Base-by-base conservation (phyloP, 2,329 filamentous ascomycete species). In the Tolypocladium amazonense region DNA sequence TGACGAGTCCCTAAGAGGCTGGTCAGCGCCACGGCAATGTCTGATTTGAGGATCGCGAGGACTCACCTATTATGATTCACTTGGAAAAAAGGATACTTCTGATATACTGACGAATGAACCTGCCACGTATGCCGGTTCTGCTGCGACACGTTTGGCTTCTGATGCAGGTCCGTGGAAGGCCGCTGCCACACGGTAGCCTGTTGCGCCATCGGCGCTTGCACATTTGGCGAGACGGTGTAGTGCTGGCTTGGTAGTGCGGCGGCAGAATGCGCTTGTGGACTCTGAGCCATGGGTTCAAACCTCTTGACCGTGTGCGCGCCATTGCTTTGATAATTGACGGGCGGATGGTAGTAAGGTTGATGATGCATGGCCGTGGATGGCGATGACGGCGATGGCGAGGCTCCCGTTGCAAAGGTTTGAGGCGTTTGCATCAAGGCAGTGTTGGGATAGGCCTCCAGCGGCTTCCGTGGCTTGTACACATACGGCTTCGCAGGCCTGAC, bases 81-180 rank as follows among this genome's bases (percentile, higher is more conserved):
- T 63, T 85, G 81, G 68, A 86, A 82, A 67, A 84, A 87, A 3
- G 76, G 71, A 65, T 83, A 84, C 62, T 80, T 83, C 60, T 81
- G 77, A 59, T 78, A 78, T 12, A 81, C 74, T n/a, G 72, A 74
- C 1, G 71, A 68, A 50, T 74, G 68, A 25, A 73, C 67, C 64
- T 76, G 63, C 68, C 69, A 74, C n/a, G 66, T 60, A 7, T 67
- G 67, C 39, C 70, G 72, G 60, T 67, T 56, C 62, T 71, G 67
- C 57, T 68, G 63, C 15, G 52, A 5, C 18, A 30, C 4, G 15
- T n/a, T n/a, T 30, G 58, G 38, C 38, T 59, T 58, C 20, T 55
- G n/a, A 47, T 54, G 18, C 37, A 53, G 23, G 18, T 15, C 18
- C n/a, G 57, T n/a, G n/a, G 61, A 43, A 57, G 61, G 45, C 60